Conservation (phyloP, 805 yeast species). For the Candida montana region DNA sequence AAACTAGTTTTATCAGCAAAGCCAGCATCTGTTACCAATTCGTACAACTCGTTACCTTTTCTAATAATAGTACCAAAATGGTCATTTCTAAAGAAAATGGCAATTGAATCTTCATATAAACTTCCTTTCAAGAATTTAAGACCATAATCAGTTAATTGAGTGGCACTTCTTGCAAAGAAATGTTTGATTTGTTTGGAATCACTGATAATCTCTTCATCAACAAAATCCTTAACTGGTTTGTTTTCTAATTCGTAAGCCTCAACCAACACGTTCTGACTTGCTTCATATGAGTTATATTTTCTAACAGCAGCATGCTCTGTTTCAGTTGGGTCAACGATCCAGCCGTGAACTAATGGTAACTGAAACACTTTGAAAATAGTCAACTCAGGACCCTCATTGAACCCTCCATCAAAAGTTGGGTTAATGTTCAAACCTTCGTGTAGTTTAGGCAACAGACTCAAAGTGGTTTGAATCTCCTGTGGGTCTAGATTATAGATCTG, state of each 20-base stretch:
- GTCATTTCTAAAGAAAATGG: slow-evolving; percentile 82
- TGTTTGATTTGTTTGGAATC: slow-evolving; percentile 34
- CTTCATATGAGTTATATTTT: slow-evolving; percentile 47
- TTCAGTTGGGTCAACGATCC: slow-evolving; percentile 53
- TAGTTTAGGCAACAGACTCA: slow-evolving; percentile 55
- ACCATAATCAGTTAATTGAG: slow-evolving; percentile 76
- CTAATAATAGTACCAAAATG: slow-evolving; percentile 74
- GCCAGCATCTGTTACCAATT: slow-evolving; percentile 72
- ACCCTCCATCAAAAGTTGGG: slow-evolving; percentile 62
- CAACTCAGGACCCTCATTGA: slow-evolving; percentile 47
- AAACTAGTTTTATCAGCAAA: slow-evolving; percentile 41
- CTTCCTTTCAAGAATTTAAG: slow-evolving; percentile 39
- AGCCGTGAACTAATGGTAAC: slow-evolving; percentile 72
- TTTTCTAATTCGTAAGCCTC: slow-evolving; percentile 35
- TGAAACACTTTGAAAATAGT: slow-evolving; percentile 55
- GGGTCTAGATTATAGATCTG: slow-evolving; percentile 22
- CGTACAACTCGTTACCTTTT: slow-evolving; percentile 43
- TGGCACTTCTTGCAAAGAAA: slow-evolving; percentile 57
- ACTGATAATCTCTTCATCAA: slow-evolving; percentile 26
- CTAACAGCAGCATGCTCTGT: slow-evolving; percentile 31
- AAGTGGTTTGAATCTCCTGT: slow-evolving; percentile 36
- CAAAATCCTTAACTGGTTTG: slow-evolving; percentile 19
- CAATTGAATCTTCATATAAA: slow-evolving; percentile 48
- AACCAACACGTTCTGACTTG: slow-evolving; percentile 52
- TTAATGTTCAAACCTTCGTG: slow-evolving; percentile 70